A percentile compares a stretch with the other conserved stretches of the same genome.
Evolutionary conservation across 2,329 filamentous ascomycete species (phyloP).

Genomic region (Knufia fluminis): DNA sequence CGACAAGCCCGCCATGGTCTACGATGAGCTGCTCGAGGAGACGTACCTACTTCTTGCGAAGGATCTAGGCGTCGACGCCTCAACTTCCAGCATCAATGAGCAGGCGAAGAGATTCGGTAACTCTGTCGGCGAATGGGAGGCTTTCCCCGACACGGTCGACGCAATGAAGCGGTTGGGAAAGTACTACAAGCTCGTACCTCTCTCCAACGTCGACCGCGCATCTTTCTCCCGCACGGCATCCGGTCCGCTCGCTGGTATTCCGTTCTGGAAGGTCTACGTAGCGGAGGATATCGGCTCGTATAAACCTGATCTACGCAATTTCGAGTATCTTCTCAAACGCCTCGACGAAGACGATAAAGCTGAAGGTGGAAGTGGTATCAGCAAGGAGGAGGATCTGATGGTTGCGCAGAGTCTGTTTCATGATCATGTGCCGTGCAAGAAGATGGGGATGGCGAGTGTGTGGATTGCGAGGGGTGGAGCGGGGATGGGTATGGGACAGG

Average conservation of each 20-base stretch:
- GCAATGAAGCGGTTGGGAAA: conserved; percentile 42
- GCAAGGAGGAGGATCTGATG: conserved; percentile 51
- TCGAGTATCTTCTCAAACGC: conserved; percentile 51
- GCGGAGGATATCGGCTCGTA: conserved; percentile 63
- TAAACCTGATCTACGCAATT: conserved; percentile 58
- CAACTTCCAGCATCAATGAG: background rate
- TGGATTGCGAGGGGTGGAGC: conserved; percentile 52
- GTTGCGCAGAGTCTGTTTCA: conserved; percentile 58
- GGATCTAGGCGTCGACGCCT: conserved; percentile 19
- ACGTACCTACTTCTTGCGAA: conserved; percentile 29
- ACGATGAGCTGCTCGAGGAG: conserved; percentile 50
- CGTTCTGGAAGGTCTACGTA: conserved; percentile 58
- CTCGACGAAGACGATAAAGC: conserved; percentile 40
- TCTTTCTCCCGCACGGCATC: conserved; percentile 41
- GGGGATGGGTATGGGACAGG: conserved; percentile 37
- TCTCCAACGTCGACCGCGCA: conserved; percentile 48
- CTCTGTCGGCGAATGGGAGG: conserved; percentile 43
- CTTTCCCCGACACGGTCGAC: conserved; percentile 48
- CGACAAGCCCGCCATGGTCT: conserved; percentile 48
- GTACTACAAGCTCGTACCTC: conserved; percentile 46
- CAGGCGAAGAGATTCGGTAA: conserved; percentile 40
- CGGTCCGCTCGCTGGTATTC: conserved; percentile 42
- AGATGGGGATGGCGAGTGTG: conserved; percentile 47
- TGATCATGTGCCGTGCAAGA: conserved; percentile 56
- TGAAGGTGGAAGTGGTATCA: conserved; percentile 47